Evolutionary conservation across 805 yeast species (phyloP).

Genomic region (Pichia insulana): DNA sequence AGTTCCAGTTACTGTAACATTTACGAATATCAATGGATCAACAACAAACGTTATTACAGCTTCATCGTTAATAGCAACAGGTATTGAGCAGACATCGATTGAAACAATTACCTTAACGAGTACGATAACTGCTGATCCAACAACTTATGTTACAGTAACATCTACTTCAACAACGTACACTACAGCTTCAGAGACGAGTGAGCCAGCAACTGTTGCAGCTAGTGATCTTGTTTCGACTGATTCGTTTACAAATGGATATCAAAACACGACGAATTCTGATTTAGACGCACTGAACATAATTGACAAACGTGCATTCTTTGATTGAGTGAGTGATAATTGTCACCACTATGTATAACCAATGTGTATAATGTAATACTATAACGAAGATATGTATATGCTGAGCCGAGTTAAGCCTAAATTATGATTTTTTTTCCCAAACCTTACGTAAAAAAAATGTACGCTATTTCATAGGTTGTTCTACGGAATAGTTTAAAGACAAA

Average conservation of each 20-base stretch:
- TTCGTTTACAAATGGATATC: background rate
- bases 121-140: conserved; percentile 10
- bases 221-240: no score
- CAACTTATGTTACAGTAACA: conserved; percentile 4
- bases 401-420: no score
- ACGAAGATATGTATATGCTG: no score
- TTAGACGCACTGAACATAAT: background rate
- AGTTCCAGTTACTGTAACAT: conserved; percentile 25
- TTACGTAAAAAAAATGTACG: background rate
- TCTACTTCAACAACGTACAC: conserved; percentile 9
- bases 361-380: no score
- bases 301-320: background rate
- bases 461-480: background rate
- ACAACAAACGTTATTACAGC: conserved; percentile 23
- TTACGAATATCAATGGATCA: conserved; percentile 27
- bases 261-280: background rate
- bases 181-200: background rate
- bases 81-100: conserved; percentile 10
- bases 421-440: background rate
- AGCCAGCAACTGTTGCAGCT: no score
- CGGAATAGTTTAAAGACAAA: conserved; percentile 7
- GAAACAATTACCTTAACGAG: conserved; percentile 10
- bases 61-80: conserved; percentile 23
- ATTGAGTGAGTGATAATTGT: background rate
- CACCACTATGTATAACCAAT: background rate